Base-by-base conservation (phyloP, 2,329 filamentous ascomycete species). In the Aspergillus nomiae region DNA sequence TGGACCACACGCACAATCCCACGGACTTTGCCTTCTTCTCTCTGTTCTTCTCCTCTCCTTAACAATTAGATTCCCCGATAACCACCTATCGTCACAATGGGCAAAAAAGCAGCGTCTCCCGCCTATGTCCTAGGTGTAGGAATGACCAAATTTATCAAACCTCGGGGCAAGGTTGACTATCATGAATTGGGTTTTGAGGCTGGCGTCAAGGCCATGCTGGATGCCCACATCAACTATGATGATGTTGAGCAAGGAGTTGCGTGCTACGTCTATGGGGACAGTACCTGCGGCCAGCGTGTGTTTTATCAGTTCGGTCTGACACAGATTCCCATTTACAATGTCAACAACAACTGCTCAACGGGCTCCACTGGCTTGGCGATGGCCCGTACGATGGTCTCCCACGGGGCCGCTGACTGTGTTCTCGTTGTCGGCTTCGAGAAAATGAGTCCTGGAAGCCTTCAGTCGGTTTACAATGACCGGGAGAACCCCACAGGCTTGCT, bases 291-390 rank as follows among this genome's bases (percentile, higher is more conserved):
- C 55, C 94, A 98, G 84, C 90, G 94, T 68, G 94, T 98, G 74
- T 97, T 98, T 82, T 98, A 98, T 82, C 94, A 98, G 81, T 97
- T 98, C 78, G 95, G 94, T 82, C 94, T 98, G 90, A 97, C 94
- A 50, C 86, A 90, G 74, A 97, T 98, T 71, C 94, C 94, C 73
- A 92, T 98, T 76, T 94, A 96, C 85, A 98, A 98, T 75, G 92
- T 97, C 75, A 98, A 97, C 86, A 98, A 98, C 85, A 97, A 97
- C 84, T 98, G 94, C 85, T 92, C 92, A 4, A 98, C 94, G 0
- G 95, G 94, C n/a, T 93, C 90, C 5, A 97, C 94, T 0, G 95
- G 94, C 10, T 82, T 98, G 62, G 89, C 89, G 75, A 90, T 98
- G 86, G 95, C 86, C 2, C 85, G 93, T 38, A 92, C 89, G 59